Percentiles rank a stretch among this genome's conserved stretches.
phyloP scores from a whole-genome alignment of 208 protist genomes.

The Acanthamoeba comandoni region DNA sequence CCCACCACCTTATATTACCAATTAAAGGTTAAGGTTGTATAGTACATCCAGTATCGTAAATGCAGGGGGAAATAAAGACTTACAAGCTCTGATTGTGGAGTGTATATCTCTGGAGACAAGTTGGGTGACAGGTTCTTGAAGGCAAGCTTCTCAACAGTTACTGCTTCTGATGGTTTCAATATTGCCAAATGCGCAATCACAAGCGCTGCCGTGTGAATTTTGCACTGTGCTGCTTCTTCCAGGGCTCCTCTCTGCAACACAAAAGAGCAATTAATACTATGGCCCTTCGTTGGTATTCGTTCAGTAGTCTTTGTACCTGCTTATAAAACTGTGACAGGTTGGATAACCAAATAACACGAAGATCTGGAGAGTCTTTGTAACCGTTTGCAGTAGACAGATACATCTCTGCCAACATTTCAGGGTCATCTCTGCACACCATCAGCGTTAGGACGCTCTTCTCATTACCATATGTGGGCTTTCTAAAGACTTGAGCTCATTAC shows the following conservation, averaged over 20 bases:
- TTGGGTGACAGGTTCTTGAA: not conserved
- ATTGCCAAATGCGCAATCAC: constrained; percentile 45
- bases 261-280: not conserved
- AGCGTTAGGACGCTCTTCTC: too few species aligned
- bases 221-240: constrained; percentile 62
- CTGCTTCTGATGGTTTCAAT: constrained; percentile 19
- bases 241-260: not conserved
- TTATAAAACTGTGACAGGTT: too few species aligned
- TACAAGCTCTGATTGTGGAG: too few species aligned
- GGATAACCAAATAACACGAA: constrained; percentile 84
- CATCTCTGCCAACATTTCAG: constrained; percentile 37
- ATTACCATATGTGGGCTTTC: too few species aligned
- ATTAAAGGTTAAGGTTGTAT: too few species aligned
- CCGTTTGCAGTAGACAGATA: constrained; percentile 20
- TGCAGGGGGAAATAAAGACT: too few species aligned
- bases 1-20: too few species aligned
- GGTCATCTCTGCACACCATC: constrained; percentile 12
- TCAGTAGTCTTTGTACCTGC: too few species aligned
- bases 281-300: too few species aligned
- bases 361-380: constrained; percentile 80
- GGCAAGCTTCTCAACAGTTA: constrained; percentile 3
- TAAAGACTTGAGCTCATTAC: too few species aligned
- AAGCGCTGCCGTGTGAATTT: constrained; percentile 32
- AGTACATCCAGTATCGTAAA: too few species aligned
- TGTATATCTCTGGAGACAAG: too few species aligned